Base-by-base conservation (phyloP, 106 monocot genomes). In the Phalaenopsis aphrodite region DNA sequence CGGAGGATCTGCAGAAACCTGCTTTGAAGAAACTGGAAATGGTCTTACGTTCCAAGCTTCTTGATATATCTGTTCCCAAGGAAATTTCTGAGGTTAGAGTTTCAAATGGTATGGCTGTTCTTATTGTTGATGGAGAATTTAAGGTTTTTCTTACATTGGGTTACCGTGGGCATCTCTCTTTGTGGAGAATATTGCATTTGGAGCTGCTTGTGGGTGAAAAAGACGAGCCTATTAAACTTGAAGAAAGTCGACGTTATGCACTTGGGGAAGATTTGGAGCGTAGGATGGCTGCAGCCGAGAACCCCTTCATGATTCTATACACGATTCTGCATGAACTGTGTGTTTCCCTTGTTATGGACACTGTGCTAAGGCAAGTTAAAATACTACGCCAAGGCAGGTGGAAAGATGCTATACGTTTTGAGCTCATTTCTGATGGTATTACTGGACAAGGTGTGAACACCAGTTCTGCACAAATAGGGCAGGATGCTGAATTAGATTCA, bases 261-360 rank as follows among this genome's bases (percentile, higher is more conserved):
- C 92, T 98, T 84, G 92, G 98, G 57, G 98, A 98, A 89, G 98
- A 98, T 81, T 71, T 98, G 71, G 98, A 98, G 77, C 92, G 98
- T 41, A 86, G 98, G 64, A 98, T 98, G 98, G 88, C 98, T 81
- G 89, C 83, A 61, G 82, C 90, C 30, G 98, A 98, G 17, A 92
- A 98, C 66, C 94, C 98, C 56, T 92, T 98, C 57, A 78, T 78
- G 66, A 85, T 92, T 82, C 81, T 94, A 24, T 98, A 94, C 61
- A 88, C 90, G 10, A 79, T 98, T 85, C 90, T 98, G 66, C 98
- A 98, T 89, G 94, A 98, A 79, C 74, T 98, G 1, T 94, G 91
- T 79, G 81, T 94, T 56, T 87, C 98, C 2, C 92, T 98, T 89
- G 89, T 92, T 80, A 98, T 98, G 94, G 98, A 98, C 75, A 94